phyloP scores from a whole-genome alignment of 495 filamentous ascomycete genomes.

The Hyaloscypha hepaticicola region DNA sequence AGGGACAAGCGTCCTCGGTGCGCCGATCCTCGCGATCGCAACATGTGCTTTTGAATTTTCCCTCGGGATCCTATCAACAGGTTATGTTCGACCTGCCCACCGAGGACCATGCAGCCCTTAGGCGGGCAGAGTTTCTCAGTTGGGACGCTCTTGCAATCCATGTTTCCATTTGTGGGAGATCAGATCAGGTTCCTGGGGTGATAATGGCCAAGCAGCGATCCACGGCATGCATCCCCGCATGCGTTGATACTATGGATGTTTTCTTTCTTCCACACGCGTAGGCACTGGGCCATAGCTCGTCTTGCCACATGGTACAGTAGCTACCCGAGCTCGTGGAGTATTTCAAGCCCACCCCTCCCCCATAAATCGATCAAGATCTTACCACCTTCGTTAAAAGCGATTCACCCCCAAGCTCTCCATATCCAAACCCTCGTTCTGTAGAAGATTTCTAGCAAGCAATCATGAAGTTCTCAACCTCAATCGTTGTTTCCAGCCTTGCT shows the following conservation, averaged over 20 bases:
- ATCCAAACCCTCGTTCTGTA: too few relatives aligned
- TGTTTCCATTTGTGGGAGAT: not conserved
- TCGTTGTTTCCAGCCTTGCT: slow-evolving; percentile 3
- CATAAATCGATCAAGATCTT: not conserved
- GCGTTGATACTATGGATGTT: not conserved
- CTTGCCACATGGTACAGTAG: not conserved
- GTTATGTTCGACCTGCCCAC: not conserved
- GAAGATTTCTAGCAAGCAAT: not conserved
- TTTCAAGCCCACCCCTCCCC: not conserved
- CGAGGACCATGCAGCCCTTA: not conserved
- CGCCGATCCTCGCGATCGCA: not conserved
- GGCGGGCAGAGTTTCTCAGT: not conserved
- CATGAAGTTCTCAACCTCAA: slow-evolving; percentile 6
- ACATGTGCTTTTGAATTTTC: not conserved
- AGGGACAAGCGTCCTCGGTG: not conserved
- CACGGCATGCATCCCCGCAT: not conserved
- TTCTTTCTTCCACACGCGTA: not conserved
- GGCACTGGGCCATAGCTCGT: not conserved
- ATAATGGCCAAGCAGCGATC: not conserved
- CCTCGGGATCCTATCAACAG: not conserved
- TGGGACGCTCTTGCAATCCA: not conserved
- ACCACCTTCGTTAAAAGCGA: not conserved
- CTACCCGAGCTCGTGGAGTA: too few relatives aligned
- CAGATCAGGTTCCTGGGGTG: not conserved
- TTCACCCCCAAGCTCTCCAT: not conserved